phyloP scores from a whole-genome alignment of 225 moss, liverwort and hornwort genomes.

The Marchantia polymorpha region DNA sequence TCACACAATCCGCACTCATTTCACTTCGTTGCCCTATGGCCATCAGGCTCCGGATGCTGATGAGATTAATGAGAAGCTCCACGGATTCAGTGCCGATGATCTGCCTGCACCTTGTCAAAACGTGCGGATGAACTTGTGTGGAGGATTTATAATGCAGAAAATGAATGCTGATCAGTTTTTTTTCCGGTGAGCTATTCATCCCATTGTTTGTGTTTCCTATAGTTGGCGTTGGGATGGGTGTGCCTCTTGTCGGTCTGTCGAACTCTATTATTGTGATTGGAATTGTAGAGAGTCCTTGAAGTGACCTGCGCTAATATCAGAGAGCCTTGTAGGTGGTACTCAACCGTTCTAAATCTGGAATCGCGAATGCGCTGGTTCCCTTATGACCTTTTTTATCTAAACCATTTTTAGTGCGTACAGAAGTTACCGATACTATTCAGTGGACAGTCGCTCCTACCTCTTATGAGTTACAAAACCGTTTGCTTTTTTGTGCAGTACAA shows the following conservation, averaged over 20 bases:
- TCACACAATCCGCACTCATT: not conserved
- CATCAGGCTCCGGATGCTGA: constrained; percentile 60
- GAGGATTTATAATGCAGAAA: constrained; percentile 88
- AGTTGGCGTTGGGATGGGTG: not conserved
- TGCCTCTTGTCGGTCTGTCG: not conserved
- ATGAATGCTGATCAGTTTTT: constrained; percentile 56
- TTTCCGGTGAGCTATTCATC: constrained; percentile 55
- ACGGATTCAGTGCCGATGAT: constrained; percentile 62
- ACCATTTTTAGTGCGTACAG: no score
- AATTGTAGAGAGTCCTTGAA: not conserved
- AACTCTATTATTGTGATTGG: not conserved
- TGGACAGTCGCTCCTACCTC: not conserved
- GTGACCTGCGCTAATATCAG: not conserved
- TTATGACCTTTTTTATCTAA: no score
- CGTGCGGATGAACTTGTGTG: constrained; percentile 69
- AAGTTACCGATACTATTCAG: no score
- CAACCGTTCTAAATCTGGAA: not conserved
- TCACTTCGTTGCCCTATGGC: not conserved
- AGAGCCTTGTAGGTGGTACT: not conserved
- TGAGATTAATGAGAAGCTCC: constrained; percentile 59
- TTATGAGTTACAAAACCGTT: not conserved
- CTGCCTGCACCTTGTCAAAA: constrained; percentile 52
- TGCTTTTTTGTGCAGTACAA: constrained; percentile 52
- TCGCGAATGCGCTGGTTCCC: no score
- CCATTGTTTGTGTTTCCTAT: not conserved